Evolutionary conservation across 345 rosid genomes (phyloP).

Genomic region (Eucalyptus grandis): DNA sequence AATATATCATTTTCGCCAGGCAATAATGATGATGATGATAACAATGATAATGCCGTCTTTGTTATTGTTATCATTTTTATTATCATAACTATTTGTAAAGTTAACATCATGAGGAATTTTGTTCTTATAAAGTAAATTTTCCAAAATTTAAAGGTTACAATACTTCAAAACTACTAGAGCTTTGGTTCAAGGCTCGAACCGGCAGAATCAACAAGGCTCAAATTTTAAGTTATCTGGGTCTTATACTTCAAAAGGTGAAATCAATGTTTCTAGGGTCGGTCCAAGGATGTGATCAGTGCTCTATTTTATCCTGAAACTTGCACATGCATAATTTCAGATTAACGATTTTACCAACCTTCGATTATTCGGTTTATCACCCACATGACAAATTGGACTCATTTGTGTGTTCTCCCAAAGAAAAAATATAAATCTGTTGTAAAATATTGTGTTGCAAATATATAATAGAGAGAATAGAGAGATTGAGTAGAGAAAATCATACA

Average conservation of each 20-base stretch:
- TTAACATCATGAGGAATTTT: background rate
- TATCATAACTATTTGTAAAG: background rate
- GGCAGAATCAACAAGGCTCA: background rate
- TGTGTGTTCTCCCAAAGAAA: background rate
- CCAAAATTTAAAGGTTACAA: background rate
- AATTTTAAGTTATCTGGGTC: background rate
- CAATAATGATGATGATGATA: background rate
- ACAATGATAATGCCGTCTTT: background rate
- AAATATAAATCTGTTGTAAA: background rate
- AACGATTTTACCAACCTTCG: background rate
- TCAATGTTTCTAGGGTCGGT: background rate
- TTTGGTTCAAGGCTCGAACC: background rate
- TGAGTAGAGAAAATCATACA: too few species aligned
- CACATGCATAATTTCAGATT: background rate
- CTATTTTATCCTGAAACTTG: background rate
- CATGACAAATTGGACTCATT: background rate
- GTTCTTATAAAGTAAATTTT: background rate
- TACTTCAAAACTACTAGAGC: background rate
- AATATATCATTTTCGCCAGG: background rate
- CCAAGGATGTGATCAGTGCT: background rate
- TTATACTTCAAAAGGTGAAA: background rate
- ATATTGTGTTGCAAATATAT: accelerated
- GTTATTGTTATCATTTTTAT: background rate
- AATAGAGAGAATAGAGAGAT: too few species aligned
- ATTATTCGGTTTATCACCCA: background rate